A percentile compares a stretch with the other conserved stretches of the same genome.
Conservation (phyloP, 768 basidiomycete genomes). For the Gloeophyllum trabeum region DNA sequence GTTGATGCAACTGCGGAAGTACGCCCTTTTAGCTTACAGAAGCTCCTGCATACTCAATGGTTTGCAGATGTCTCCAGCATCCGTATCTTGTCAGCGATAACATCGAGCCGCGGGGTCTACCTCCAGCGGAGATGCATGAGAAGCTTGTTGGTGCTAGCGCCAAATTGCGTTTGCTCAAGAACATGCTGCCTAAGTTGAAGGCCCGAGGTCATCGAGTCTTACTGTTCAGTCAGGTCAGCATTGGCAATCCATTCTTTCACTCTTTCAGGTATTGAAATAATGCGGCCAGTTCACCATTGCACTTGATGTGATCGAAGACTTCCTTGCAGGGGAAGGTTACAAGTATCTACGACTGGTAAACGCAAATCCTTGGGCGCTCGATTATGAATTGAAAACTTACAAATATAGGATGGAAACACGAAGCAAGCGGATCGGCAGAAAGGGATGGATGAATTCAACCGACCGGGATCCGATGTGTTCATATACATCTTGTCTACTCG, state of each 20-base stretch:
- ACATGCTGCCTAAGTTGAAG: constrained; percentile 73
- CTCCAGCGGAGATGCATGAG: constrained; percentile 52
- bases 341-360: constrained; percentile 75
- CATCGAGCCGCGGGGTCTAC: constrained; percentile 63
- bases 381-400: background rate
- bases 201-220: constrained; percentile 81
- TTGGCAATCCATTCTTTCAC: background rate
- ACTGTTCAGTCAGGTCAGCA: constrained; percentile 78
- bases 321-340: constrained; percentile 68
- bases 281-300: constrained; percentile 70
- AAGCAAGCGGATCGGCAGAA: constrained; percentile 82
- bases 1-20: constrained; percentile 85
- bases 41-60: background rate
- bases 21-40: constrained; percentile 14
- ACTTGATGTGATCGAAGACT: constrained; percentile 83
- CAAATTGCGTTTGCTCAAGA: constrained; percentile 73
- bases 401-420: constrained; percentile 80
- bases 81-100: constrained; percentile 76
- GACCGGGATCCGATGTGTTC: constrained; percentile 75
- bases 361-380: constrained; percentile 13
- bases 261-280: background rate
- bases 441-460: constrained; percentile 92
- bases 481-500: constrained; percentile 88
- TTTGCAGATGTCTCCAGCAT: constrained; percentile 73
- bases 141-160: constrained; percentile 75